Base-by-base conservation (phyloP, 345 rosid species). In the Moricandia arvensis region DNA sequence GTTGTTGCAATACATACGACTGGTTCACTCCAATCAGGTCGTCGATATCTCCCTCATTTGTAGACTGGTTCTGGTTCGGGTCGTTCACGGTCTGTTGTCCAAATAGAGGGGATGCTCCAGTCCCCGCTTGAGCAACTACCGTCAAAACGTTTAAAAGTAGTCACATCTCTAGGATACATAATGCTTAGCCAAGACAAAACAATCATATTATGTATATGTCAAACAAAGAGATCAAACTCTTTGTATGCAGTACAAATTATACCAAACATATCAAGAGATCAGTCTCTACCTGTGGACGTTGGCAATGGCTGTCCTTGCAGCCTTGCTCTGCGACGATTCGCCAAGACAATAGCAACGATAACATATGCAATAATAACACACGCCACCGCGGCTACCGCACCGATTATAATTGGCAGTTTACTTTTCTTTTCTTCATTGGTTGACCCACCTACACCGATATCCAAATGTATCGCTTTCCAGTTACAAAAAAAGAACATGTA, bases 351-450 rank as follows among this genome's bases (percentile, higher is more conserved):
- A 35, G 63, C 16, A 3, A 68, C 7, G 33, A 49, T 18, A 11
- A 17, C 63, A 2, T 1, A 51, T 0, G 33, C 74, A 2, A 61
- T 1, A 5, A 61, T 0, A 34, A 62, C 11, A 68, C 68, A 24
- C 1, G 26, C 69, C 2, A 17, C 45, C 0, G 74, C 63, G 0
- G 12, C 7, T 51, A 75, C 38, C 7, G 4, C 74, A 12, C 79
- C 79, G 24, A 75, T 5, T 60, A 75, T 75, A 49, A 37, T 60
- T 49, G 69, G 74, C 33, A 61, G 11, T 8, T 29, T 68, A 75
- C 57, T 68, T 4, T 3, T 68, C 45, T 68, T 75, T 26, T 2
- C 59, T 15, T 55, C 62, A 0, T 15, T 67, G 15, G 9, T 67
- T 49, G 68, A 24, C 9, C 73, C 68, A 68, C 74, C 79, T 54